phyloP scores from a whole-genome alignment of 208 protist species.

The Leishmania tarentolae region DNA sequence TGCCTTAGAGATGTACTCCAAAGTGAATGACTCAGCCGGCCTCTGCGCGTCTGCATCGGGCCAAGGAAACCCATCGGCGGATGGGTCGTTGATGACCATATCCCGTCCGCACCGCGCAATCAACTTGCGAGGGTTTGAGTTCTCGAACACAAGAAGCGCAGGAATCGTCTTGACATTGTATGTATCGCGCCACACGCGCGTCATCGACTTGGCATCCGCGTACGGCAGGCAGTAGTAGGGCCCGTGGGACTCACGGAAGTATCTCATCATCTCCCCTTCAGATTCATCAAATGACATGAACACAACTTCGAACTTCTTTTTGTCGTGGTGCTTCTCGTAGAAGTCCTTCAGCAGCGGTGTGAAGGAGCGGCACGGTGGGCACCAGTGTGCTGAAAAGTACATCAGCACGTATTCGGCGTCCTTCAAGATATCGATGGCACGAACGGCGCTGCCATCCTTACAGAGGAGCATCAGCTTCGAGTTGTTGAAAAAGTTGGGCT shows the following conservation, averaged over 20 bases:
- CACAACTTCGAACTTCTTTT: constrained; percentile 71
- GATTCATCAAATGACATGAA: constrained; percentile 64
- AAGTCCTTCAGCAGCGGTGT: constrained; percentile 62
- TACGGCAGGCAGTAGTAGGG: constrained; percentile 58
- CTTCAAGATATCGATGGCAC: constrained; percentile 23
- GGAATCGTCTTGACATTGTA: constrained; percentile 42
- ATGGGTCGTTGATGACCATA: constrained; percentile 12
- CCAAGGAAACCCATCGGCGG: constrained; percentile 33
- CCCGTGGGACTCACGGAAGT: constrained; percentile 50
- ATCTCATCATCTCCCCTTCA: constrained; percentile 43
- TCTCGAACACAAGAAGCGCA: constrained; percentile 53
- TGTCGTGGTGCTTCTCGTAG: constrained; percentile 32
- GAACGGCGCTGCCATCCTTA: constrained; percentile 39
- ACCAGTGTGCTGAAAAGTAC: constrained; percentile 89
- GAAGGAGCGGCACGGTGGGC: constrained; percentile 73
- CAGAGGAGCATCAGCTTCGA: constrained; percentile 37
- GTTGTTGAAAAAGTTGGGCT: constrained; percentile 16
- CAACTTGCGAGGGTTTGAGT: constrained; percentile 12
- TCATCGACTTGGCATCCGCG: constrained; percentile 28
- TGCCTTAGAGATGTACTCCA: background rate
- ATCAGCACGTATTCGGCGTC: constrained; percentile 54
- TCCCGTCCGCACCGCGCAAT: constrained; percentile 9
- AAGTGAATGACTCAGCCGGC: background rate
- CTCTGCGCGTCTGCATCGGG: constrained; percentile 16
- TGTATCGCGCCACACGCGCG: constrained; percentile 4